These are phyloP conservation scores for Neonectria magnoliae DNA, from an alignment of 2,329 filamentous ascomycete species.

Conservation along the genomic window DNA sequence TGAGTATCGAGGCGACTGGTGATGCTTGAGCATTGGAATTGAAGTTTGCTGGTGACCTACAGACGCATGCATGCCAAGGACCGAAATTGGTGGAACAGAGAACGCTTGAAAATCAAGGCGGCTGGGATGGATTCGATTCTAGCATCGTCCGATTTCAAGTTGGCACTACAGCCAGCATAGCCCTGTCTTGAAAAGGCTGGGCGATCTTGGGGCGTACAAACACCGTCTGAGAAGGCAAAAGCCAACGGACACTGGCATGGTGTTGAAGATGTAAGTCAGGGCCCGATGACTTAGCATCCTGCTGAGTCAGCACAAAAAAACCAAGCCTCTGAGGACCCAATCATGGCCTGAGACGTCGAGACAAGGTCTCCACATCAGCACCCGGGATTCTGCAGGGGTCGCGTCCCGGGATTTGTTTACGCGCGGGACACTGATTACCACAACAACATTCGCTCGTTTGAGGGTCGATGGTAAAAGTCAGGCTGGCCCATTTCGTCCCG, in stretches of 20 bases:
- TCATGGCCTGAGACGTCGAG: constrained; percentile 39
- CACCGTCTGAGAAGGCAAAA: constrained; percentile 5
- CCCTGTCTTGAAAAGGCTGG: background rate
- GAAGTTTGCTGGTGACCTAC: background rate
- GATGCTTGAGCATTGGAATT: background rate
- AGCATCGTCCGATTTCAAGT: constrained; percentile 1
- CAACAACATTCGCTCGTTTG: constrained; percentile 42
- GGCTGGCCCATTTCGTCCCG: constrained; percentile 38
- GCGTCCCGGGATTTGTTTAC: constrained; percentile 47
- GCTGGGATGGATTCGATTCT: constrained; percentile 2
- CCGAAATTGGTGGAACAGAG: constrained; percentile 6
- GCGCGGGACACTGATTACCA: constrained; percentile 37
- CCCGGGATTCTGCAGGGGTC: constrained; percentile 24
- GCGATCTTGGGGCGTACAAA: constrained; percentile 11
- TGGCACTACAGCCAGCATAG: constrained; percentile 2
- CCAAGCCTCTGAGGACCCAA: too few species aligned
- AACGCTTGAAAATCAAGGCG: background rate
- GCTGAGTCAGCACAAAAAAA: background rate
- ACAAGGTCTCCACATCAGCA: constrained; percentile 33
- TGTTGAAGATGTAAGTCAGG: constrained; percentile 10
- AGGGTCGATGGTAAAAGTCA: constrained; percentile 35
- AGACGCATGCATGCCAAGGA: background rate
- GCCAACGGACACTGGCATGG: constrained; percentile 4
- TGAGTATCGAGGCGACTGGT: background rate
- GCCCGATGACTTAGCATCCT: background rate